Base-by-base conservation (phyloP, 73 alveolate species). In the Diophrys sp. region DNA sequence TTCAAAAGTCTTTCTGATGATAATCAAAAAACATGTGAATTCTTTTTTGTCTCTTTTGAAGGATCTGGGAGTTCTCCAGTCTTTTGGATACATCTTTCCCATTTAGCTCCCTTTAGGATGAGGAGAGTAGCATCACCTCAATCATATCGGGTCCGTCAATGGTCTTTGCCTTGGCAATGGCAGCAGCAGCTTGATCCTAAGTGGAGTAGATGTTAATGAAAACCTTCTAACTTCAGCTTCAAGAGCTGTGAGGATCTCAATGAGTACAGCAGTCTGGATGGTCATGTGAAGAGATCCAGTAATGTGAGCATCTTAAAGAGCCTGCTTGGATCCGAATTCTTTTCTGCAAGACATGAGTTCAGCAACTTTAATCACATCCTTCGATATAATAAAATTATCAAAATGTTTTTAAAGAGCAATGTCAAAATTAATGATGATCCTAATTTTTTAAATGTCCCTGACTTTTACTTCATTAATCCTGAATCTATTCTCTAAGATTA, bases 311-410 rank as follows among this genome's bases (percentile, higher is more conserved):
- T 92, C 27, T 90, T 92, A 18, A 98, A 98, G 88, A 97, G 99
- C 78, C 87, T 96, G 78, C 98, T 97, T 89, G 94, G 97, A 69
- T 96, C 88, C 76, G 99, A 98, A 83, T 96, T 99, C 14, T 91
- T 97, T 78, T 87, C 95, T 79, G 99, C 97, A 23, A 90, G 99
- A 76, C 99, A 98, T 87, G 99, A 99, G 26, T 89, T 98, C 69
- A 98, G 97, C 99, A 95, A 96, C 14, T 98, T 95, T 23, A 99
- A 99, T 55, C 82, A 84, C 78, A 96, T 98, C 8, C 93, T 88
- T 77, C 88, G 96, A 77, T 98, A 99, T 23, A 97, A 97, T 97
- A 31, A 77, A 81, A 68, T 98, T 97, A 23, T 88, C 96, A 33
- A 75, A 89, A 74, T 88, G 95, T 0, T 90, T 97, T 30, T 81